Conservation (phyloP, 2,329 filamentous ascomycete genomes). For the Beauveria scarabaeidicola region DNA sequence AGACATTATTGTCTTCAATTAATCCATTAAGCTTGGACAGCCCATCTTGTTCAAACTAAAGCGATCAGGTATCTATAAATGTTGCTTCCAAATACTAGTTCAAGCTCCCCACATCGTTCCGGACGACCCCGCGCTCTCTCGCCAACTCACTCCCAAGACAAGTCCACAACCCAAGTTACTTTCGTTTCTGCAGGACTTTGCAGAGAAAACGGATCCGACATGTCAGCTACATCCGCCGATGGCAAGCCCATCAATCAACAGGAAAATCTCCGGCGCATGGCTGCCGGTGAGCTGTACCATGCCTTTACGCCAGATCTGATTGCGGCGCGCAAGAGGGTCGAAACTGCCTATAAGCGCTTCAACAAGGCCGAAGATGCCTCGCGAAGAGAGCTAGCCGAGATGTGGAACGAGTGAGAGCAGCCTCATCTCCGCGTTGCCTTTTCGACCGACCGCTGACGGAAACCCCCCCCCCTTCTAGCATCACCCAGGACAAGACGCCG, state of each 20-base stretch:
- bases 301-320: conserved; percentile 62
- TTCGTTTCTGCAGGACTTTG: too few species aligned
- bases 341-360: conserved; percentile 50
- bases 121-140: too few species aligned
- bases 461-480: conserved; percentile 32
- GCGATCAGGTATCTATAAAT: too few species aligned
- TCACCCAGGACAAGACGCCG: conserved; percentile 52
- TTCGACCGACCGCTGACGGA: background rate
- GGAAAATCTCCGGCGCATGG: conserved; percentile 48
- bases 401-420: conserved; percentile 60
- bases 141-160: too few species aligned
- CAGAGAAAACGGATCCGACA: background rate
- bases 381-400: conserved; percentile 51
- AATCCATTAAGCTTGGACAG: too few species aligned
- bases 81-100: too few species aligned
- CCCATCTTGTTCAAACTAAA: too few species aligned
- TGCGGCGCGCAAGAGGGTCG: conserved; percentile 51
- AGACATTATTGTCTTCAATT: too few species aligned
- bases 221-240: conserved; percentile 6
- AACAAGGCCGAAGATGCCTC: conserved; percentile 52
- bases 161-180: too few species aligned
- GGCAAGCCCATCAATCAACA: conserved; percentile 13
- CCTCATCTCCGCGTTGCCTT: background rate
- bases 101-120: too few species aligned
- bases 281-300: conserved; percentile 59